Percentiles rank a stretch among this genome's conserved stretches.
Conservation (phyloP, 305 asterid species). For the Stenogyne calaminthoides region DNA sequence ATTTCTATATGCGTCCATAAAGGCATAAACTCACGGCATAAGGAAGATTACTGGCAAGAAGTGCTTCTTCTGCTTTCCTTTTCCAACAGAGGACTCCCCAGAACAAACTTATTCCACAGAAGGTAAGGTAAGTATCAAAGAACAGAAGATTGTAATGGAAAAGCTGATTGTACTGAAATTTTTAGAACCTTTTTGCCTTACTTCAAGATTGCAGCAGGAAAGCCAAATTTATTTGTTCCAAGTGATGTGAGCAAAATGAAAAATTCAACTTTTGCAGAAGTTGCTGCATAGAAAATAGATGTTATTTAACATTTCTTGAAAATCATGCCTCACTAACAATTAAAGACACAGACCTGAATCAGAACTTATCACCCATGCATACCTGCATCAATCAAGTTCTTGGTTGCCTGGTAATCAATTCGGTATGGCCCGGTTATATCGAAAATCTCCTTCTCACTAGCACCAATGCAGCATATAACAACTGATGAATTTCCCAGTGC, state of each 20-base stretch:
- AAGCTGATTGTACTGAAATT: constrained; percentile 1
- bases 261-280: constrained; percentile 67
- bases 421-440: constrained; percentile 85
- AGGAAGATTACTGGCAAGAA: constrained; percentile 81
- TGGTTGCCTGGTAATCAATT: constrained; percentile 80
- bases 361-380: not conserved
- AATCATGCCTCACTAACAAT: not conserved
- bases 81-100: constrained; percentile 96
- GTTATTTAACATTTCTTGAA: constrained; percentile 19
- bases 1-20: not conserved
- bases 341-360: not conserved
- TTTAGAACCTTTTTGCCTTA: constrained; percentile 37
- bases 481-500: constrained; percentile 74
- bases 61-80: constrained; percentile 95
- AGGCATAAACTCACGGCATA: constrained; percentile 62
- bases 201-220: constrained; percentile 95
- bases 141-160: not conserved
- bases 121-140: constrained; percentile 18
- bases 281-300: constrained; percentile 61
- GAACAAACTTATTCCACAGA: constrained; percentile 60
- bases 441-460: constrained; percentile 85
- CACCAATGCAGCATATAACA: constrained; percentile 91
- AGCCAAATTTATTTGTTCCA: constrained; percentile 92
- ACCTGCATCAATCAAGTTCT: constrained; percentile 81
- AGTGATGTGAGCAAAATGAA: constrained; percentile 88